Evolutionary conservation across 2,329 filamentous ascomycete genomes (phyloP).

Genomic region (Myriosclerotinia scirpicola): DNA sequence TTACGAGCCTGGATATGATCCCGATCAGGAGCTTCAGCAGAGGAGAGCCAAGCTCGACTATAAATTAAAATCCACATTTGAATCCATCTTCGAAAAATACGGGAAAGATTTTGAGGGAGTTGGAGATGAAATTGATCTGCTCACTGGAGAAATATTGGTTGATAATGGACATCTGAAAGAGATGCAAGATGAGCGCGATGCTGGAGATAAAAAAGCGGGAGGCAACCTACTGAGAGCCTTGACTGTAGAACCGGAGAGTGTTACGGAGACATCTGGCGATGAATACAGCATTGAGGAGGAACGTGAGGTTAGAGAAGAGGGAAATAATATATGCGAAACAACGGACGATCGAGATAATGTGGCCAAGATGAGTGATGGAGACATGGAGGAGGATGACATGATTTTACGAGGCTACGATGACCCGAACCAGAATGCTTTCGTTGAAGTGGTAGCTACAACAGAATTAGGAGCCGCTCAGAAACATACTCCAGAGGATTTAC

Average conservation of each 20-base stretch:
- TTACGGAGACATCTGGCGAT: constrained; percentile 30
- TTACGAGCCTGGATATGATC: constrained; percentile 46
- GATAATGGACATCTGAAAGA: constrained; percentile 81
- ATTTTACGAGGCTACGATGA: constrained; percentile 39
- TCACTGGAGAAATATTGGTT: constrained; percentile 78
- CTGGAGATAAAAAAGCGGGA: constrained; percentile 39
- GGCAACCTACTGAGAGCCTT: constrained; percentile 36
- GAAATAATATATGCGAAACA: constrained; percentile 28
- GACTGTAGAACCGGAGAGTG: constrained; percentile 37
- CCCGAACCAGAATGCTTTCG: constrained; percentile 25
- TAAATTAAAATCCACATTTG: constrained; percentile 79
- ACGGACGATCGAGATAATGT: constrained; percentile 33
- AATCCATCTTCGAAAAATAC: constrained; percentile 88
- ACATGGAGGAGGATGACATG: constrained; percentile 39
- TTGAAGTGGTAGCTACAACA: neutral
- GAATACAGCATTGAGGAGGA: constrained; percentile 38
- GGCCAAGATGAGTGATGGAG: constrained; percentile 33
- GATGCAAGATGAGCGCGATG: constrained; percentile 59
- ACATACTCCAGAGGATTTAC: neutral
- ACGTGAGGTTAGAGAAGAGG: constrained; percentile 30
- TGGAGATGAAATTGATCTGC: constrained; percentile 86
- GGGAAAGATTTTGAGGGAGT: constrained; percentile 77
- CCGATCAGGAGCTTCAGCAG: constrained; percentile 57
- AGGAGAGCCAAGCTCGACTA: constrained; percentile 66
- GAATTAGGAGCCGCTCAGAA: neutral